These are phyloP conservation scores for Aegilops longissima DNA, from an alignment of 176 grass and related monocot genomes.

Conservation along the genomic window DNA sequence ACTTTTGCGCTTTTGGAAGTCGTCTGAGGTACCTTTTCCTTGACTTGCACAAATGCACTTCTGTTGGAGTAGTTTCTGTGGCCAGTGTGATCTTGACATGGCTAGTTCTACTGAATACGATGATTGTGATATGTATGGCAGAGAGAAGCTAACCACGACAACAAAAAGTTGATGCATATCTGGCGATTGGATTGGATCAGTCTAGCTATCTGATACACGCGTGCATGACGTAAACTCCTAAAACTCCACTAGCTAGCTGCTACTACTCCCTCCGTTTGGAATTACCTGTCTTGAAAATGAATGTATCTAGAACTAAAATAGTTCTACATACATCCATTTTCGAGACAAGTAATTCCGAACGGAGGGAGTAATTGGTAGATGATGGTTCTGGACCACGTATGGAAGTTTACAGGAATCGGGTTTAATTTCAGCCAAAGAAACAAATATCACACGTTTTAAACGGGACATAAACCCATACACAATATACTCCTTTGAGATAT, in stretches of 20 bases:
- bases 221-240: not conserved
- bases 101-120: not conserved
- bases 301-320: no score
- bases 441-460: not conserved
- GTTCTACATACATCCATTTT: no score
- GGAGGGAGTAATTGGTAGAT: not conserved
- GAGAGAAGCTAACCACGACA: not conserved
- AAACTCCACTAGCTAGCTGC: slow-evolving; percentile 3
- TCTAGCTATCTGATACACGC: not conserved
- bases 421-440: not conserved
- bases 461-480: no score
- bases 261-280: no score
- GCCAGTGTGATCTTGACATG: not conserved
- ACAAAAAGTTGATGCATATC: not conserved
- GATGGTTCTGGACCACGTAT: not conserved
- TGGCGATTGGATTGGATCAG: not conserved
- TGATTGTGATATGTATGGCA: slow-evolving; percentile 6
- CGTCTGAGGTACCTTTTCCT: not conserved
- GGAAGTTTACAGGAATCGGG: not conserved
- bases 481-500: no score
- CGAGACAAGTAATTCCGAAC: no score
- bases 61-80: not conserved
- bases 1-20: slow-evolving; percentile 19
- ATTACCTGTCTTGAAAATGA: no score
- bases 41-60: slow-evolving; percentile 25